phyloP scores from a whole-genome alignment of 257 asterid species.

The Buddleja alternifolia region DNA sequence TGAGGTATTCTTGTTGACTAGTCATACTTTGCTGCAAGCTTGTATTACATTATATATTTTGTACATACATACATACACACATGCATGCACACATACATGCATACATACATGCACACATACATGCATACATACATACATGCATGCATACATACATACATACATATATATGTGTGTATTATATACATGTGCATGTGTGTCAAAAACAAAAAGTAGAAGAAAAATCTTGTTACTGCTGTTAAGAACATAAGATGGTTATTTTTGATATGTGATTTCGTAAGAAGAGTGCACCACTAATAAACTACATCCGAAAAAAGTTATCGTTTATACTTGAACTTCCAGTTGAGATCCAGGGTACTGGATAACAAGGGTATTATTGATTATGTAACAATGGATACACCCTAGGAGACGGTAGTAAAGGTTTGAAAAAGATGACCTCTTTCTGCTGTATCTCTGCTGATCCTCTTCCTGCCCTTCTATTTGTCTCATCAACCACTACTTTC shows the following conservation, averaged over 20 bases:
- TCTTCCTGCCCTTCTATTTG: background rate
- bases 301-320: background rate
- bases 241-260: background rate
- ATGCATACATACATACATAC: too few relatives aligned
- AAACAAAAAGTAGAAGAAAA: background rate
- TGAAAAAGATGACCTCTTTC: background rate
- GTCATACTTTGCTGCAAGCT: constrained; percentile 22
- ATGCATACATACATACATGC: too few relatives aligned
- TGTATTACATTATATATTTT: constrained; percentile 7
- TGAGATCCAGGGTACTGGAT: constrained; percentile 18
- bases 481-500: background rate
- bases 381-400: background rate
- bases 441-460: background rate
- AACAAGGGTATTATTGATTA: background rate
- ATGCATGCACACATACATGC: too few relatives aligned
- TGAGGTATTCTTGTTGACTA: constrained; percentile 60
- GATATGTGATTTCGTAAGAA: constrained; percentile 18
- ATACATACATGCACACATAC: too few relatives aligned
- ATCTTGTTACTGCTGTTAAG: background rate
- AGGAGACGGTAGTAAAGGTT: background rate
- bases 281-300: constrained; percentile 6
- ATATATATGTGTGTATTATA: too few relatives aligned
- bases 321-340: background rate
- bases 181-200: too few relatives aligned
- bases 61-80: background rate